Evolutionary conservation across 2,329 filamentous ascomycete genomes (phyloP).

Genomic region (Alternaria sp.): DNA sequence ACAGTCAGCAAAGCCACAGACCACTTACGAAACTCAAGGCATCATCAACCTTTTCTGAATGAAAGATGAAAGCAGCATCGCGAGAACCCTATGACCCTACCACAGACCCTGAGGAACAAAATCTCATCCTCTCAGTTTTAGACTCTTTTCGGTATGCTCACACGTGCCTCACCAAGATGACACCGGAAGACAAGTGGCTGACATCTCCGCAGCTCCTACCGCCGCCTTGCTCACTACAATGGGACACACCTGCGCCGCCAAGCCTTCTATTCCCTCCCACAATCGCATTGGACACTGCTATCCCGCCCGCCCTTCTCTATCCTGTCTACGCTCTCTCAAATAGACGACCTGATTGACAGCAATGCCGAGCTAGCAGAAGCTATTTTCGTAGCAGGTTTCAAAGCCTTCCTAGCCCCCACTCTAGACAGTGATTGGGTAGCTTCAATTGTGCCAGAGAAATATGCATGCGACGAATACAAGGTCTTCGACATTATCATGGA

Average conservation of each 20-base stretch:
- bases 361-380: conserved; percentile 85
- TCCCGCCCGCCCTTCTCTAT: conserved; percentile 83
- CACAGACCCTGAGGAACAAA: conserved; percentile 80
- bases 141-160: conserved; percentile 82
- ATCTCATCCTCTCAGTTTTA: conserved; percentile 80
- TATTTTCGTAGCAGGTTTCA: conserved; percentile 68
- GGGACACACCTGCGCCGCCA: conserved; percentile 90
- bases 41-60: neutral
- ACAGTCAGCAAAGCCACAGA: neutral
- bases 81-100: conserved; percentile 70
- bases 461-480: conserved; percentile 39
- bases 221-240: conserved; percentile 85
- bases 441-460: conserved; percentile 41
- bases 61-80: conserved; percentile 57
- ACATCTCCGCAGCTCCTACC: conserved; percentile 73
- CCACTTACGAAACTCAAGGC: neutral
- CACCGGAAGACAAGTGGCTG: neutral
- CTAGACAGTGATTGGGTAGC: conserved; percentile 47
- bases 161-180: neutral
- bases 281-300: conserved; percentile 83
- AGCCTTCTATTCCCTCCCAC: conserved; percentile 90
- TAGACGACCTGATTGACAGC: conserved; percentile 87
- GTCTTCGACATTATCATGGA: conserved; percentile 60
- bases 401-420: conserved; percentile 44
- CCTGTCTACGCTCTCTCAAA: conserved; percentile 76